Evolutionary conservation across 371 early-diverging fungal genomes (phyloP).

Genomic region (Blakeslea trispora): DNA sequence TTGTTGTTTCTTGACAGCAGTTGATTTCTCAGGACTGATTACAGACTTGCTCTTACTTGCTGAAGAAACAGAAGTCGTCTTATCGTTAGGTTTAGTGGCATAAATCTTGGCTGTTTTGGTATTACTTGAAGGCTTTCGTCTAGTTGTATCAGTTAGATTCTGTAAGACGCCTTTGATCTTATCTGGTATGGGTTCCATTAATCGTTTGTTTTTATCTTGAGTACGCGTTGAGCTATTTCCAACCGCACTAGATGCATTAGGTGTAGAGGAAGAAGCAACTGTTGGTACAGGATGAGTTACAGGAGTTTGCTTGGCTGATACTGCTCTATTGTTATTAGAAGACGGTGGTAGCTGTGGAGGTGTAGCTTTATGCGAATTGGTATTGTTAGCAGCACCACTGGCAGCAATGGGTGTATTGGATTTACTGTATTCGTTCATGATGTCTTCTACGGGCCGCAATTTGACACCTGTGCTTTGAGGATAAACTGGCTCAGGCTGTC

Average conservation of each 20-base stretch:
- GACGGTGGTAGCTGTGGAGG: neutral
- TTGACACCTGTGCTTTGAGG: constrained; percentile 26
- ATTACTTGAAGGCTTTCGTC: constrained; percentile 3
- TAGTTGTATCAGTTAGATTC: constrained; percentile 9
- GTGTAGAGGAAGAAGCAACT: neutral
- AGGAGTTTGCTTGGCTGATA: neutral
- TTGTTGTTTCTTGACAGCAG: neutral
- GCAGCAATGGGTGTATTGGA: neutral
- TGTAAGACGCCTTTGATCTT: constrained; percentile 17
- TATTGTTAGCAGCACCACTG: neutral
- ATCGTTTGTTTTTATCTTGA: constrained; percentile 8
- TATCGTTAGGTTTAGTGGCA: neutral
- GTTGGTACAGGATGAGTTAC: no score
- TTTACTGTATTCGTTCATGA: constrained; percentile 15
- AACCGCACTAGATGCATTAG: neutral
- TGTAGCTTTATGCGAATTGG: neutral
- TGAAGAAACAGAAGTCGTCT: neutral
- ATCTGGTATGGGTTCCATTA: constrained; percentile 1
- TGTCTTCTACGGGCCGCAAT: constrained; percentile 17
- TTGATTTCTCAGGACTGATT: constrained; percentile 1
- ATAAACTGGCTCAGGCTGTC: constrained; percentile 11
- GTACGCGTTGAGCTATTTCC: constrained; percentile 1
- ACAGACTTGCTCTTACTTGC: constrained; percentile 1
- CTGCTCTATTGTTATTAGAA: neutral
- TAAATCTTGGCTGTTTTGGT: neutral